A percentile compares a stretch with the other conserved stretches of the same genome.
Conservation (phyloP, 108 stramenopile species). For the Cyclotella choctawhatcheeana region DNA sequence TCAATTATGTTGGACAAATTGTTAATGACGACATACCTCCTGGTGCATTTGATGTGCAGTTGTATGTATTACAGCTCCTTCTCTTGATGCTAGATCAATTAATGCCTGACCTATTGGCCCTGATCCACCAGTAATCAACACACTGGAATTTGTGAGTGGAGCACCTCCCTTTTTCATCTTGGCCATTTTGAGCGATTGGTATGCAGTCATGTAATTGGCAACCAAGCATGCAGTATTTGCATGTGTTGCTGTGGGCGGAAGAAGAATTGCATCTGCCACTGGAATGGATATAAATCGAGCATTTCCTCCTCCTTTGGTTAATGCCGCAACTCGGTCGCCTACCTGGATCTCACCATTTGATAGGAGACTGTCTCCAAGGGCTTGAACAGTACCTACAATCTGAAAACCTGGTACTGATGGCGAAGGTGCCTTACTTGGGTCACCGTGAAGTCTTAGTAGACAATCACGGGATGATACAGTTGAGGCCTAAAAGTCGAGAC, state of each 20-base stretch:
- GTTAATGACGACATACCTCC: constrained; percentile 5
- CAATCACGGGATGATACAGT: constrained; percentile 70
- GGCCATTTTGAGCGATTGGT: constrained; percentile 62
- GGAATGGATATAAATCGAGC: constrained; percentile 60
- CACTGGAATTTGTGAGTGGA: constrained; percentile 39
- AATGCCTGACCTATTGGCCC: constrained; percentile 64
- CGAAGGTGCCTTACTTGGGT: constrained; percentile 19
- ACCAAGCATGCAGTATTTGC: constrained; percentile 61
- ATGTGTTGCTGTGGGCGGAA: constrained; percentile 51
- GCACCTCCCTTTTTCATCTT: constrained; percentile 34
- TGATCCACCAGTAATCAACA: constrained; percentile 67
- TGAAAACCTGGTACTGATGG: constrained; percentile 69
- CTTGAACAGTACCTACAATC: constrained; percentile 53
- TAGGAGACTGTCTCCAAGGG: constrained; percentile 33
- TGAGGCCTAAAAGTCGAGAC: constrained; percentile 48
- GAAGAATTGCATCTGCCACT: constrained; percentile 53
- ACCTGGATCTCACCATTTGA: constrained; percentile 12
- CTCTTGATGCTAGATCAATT: constrained; percentile 60
- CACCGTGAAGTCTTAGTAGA: constrained; percentile 46
- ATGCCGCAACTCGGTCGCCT: constrained; percentile 71
- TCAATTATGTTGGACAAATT: no score
- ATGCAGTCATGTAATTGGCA: constrained; percentile 77
- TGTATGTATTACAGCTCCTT: constrained; percentile 60
- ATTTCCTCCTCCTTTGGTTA: constrained; percentile 68
- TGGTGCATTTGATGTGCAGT: constrained; percentile 62